Base-by-base conservation (phyloP, 192 early-diverging fungal genomes). In the Rhizoclosmatium globosum region DNA sequence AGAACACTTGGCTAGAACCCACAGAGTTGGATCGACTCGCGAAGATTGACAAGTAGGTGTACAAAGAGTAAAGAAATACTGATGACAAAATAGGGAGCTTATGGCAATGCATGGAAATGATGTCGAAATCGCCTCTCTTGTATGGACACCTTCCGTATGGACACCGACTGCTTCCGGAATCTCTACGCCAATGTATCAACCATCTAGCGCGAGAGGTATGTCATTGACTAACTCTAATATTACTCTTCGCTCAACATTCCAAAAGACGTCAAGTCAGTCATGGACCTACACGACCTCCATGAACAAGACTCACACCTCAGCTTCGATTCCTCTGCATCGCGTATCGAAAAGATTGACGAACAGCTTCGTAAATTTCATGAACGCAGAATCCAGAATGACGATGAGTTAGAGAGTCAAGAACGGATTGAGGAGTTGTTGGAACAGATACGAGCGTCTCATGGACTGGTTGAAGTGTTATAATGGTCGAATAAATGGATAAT, bases 111-210 rank as follows among this genome's bases (percentile, higher is more conserved):
- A 58, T 6, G 39, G 39, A 2, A 38, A 17, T 19, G 57, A 73
- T 38, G 38, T 41, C 41, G 1, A n/a, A 47, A 43, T 44, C 66
- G 66, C 66, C 9, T 44, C 41, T 41, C 44, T 68, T 17, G 44
- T 68, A 1, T 68, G 66, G 66, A 68, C 66, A 42, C 66, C 66
- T 6, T 68, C 66, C 15, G 66, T 68, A 19, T 68, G 66, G 66
- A 68, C 66, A 2, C 66, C 66, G 0, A 44, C 66, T 17, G 66
- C 66, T 3, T 68, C 66, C 66, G 66, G 66, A 46, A 41, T 41
- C 23, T 68, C 66, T 9, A 68, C 66, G 13, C 66, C 66, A n/a
- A 19, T 46, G 66, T n/a, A 42, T 41, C 38, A 6, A 9, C 41
- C 45, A 68, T 68, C 66, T 6, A n/a, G n/a, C n/a, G n/a, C n/a